These are phyloP conservation scores for Colletotrichum graminicola DNA, from an alignment of 2,329 filamentous ascomycete species.

Conservation along the genomic window DNA sequence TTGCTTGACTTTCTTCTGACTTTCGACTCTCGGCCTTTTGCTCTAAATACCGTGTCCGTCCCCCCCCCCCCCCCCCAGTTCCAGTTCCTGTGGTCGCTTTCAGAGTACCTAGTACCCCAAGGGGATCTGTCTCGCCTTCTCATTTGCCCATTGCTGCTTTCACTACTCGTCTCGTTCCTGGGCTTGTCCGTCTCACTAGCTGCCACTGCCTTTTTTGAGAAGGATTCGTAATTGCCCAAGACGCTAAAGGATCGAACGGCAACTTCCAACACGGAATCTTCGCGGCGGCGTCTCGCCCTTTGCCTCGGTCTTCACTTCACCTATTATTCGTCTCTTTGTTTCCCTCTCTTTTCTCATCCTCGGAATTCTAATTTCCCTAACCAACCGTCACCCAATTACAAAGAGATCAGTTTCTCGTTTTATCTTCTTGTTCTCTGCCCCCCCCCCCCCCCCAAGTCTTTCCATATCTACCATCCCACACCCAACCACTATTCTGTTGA, in stretches of 20 bases:
- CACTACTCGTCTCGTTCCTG: conserved; percentile 34
- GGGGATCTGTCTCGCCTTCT: conserved; percentile 10
- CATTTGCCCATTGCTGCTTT: conserved; percentile 23
- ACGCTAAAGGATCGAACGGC: conserved; percentile 43
- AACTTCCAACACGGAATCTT: conserved; percentile 21
- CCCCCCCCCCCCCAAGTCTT: not conserved
- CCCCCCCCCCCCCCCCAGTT: not conserved
- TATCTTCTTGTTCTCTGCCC: not conserved
- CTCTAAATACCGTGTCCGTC: conserved; percentile 36
- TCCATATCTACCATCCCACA: conserved; percentile 16
- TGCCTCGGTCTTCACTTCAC: conserved; percentile 18
- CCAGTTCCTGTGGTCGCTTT: not conserved
- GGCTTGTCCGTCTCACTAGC: conserved; percentile 36
- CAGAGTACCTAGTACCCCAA: not conserved
- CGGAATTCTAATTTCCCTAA: conserved; percentile 21
- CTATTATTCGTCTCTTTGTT: conserved; percentile 25
- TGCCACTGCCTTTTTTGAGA: conserved; percentile 30
- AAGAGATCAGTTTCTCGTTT: conserved; percentile 25
- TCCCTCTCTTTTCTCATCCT: not conserved
- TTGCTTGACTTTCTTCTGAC: not conserved
- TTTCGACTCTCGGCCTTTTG: conserved; percentile 3
- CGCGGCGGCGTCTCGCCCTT: conserved; percentile 26
- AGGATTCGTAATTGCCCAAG: conserved; percentile 44
- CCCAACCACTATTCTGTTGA: conserved; percentile 22
- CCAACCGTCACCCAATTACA: conserved; percentile 3